Base-by-base conservation (phyloP, 305 asterid species). In the Plantago rigida region DNA sequence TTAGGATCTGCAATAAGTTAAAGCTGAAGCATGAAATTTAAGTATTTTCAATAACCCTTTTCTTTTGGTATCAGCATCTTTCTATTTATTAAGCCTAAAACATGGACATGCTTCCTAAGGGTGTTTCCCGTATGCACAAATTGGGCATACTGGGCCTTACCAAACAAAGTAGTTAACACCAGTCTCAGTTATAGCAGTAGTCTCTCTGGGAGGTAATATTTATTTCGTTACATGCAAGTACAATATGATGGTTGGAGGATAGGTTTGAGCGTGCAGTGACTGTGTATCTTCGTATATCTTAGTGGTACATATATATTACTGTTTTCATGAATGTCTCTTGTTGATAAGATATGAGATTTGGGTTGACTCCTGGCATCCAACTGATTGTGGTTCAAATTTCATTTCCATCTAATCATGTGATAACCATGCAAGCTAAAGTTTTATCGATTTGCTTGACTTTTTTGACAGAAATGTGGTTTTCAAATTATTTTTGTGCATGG, bases 401-500 rank as follows among this genome's bases (percentile, higher is more conserved):
- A 22, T 66, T 46, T 65, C 44, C 19, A 10, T 54, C 42, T 15
- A 63, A 22, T 54, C 59, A 28, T 29, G 28, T 36, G 55, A 60
- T 60, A 52, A 51, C 59, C 42, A 2, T 9, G 31, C 8, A 47
- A 26, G 26, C 70, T 51, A 46, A 5, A 5, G 17, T 51, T 64
- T 64, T 17, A 19, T 13, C 19, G 62, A 52, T 57, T 46, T 59
- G 44, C 62, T 56, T 69, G 55, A 26, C 19, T 50, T n/a, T 69
- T 52, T 57, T 47, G 65, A 60, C 59, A 17, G 19, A 26, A 58
- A 46, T 47, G 46, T 19, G 41, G 58, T 61, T 70, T 45, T 34
- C 34, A 67, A 11, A 17, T 13, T 8, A 17, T 24, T 12, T 36
- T 24, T 11, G 55, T 50, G 58, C 62, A 49, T 56, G 56, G 51